Evolutionary conservation across 2,329 filamentous ascomycete species (phyloP).

Genomic region (Tolypocladium capitatum): DNA sequence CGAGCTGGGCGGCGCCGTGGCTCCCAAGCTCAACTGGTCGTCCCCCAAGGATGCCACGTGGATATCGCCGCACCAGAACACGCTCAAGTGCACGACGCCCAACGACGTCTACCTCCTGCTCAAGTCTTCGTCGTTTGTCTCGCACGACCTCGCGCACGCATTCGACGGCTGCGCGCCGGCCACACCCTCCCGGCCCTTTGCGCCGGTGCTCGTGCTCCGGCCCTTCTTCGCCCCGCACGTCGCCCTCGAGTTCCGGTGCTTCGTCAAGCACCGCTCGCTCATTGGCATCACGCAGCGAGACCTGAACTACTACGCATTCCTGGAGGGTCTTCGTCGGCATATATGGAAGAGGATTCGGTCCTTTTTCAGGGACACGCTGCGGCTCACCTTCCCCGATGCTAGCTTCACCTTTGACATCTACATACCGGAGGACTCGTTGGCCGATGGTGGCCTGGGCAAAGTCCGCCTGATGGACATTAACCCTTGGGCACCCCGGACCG

Average conservation of each 20-base stretch:
- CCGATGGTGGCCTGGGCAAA: constrained; percentile 49
- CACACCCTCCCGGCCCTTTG: constrained; percentile 35
- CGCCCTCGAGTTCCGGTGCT: constrained; percentile 87
- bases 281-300: constrained; percentile 82
- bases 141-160: constrained; percentile 84
- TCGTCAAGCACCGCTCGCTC: constrained; percentile 70
- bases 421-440: constrained; percentile 51
- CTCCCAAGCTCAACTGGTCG: constrained; percentile 95
- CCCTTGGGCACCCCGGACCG: constrained; percentile 81
- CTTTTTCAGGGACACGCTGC: constrained; percentile 65
- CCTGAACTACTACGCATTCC: constrained; percentile 78
- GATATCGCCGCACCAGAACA: constrained; percentile 75
- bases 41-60: constrained; percentile 91
- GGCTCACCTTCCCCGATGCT: constrained; percentile 67
- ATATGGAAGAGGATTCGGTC: constrained; percentile 56
- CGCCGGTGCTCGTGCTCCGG: constrained; percentile 71
- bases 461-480: constrained; percentile 91
- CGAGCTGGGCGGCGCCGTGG: constrained; percentile 73
- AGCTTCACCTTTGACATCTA: constrained; percentile 90
- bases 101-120: constrained; percentile 90
- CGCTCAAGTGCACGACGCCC: constrained; percentile 74
- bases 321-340: constrained; percentile 48
- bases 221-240: constrained; percentile 84
- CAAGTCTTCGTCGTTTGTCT: constrained; percentile 90
- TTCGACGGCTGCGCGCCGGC: constrained; percentile 56